Percentiles rank a stretch among this genome's conserved stretches.
These are phyloP conservation scores for Colletotrichum lindemuthianum DNA, from an alignment of 2,329 filamentous ascomycete genomes.

Conservation along the genomic window DNA sequence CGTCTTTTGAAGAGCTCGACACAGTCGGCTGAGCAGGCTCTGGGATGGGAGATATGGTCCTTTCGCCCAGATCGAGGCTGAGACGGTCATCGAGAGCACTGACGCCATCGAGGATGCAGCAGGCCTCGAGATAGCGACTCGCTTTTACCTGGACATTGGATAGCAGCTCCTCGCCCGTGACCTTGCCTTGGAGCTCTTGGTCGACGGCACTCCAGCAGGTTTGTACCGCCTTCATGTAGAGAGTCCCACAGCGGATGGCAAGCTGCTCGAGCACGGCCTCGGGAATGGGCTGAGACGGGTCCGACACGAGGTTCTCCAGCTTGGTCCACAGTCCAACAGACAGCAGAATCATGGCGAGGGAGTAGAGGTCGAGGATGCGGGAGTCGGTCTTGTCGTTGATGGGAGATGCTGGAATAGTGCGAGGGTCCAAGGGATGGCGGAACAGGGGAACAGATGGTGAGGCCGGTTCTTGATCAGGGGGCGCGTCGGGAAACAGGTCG, in stretches of 20 bases:
- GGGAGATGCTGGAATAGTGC: constrained; percentile 59
- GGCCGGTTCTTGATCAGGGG: constrained; percentile 45
- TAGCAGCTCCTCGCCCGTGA: constrained; percentile 60
- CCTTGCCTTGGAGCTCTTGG: constrained; percentile 60
- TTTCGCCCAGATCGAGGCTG: constrained; percentile 55
- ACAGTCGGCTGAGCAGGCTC: constrained; percentile 17
- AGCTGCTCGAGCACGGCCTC: constrained; percentile 72
- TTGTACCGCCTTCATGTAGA: constrained; percentile 80
- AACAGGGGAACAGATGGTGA: constrained; percentile 57
- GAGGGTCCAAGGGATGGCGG: constrained; percentile 73
- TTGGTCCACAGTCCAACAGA: constrained; percentile 82
- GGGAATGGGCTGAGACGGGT: constrained; percentile 60
- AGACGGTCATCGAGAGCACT: constrained; percentile 65
- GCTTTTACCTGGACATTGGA: constrained; percentile 64
- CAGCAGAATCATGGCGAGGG: constrained; percentile 76
- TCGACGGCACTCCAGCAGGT: constrained; percentile 78
- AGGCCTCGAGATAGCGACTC: constrained; percentile 69
- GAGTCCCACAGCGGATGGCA: constrained; percentile 74
- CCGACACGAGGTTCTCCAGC: constrained; percentile 63
- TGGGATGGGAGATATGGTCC: constrained; percentile 5
- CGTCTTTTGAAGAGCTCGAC: constrained; percentile 27
- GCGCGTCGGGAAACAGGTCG: constrained; percentile 72
- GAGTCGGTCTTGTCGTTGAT: constrained; percentile 62
- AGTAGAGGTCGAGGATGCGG: constrained; percentile 75
- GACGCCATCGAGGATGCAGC: constrained; percentile 69